These are phyloP conservation scores for Iodosphaeria phyllophila DNA, from an alignment of 2,329 filamentous ascomycete genomes.

Conservation along the genomic window DNA sequence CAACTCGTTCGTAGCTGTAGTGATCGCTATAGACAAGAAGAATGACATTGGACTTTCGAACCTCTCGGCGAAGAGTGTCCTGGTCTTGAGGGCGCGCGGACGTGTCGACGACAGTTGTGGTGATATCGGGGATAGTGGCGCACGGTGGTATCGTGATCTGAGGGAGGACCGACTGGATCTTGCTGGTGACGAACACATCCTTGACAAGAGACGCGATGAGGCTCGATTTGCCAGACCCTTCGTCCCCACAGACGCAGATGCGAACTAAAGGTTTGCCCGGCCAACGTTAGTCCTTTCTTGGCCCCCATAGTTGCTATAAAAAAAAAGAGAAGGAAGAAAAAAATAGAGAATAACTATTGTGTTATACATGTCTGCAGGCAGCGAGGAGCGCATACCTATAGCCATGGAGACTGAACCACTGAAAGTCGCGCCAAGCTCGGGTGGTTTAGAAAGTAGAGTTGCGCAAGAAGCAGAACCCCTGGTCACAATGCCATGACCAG, in stretches of 20 bases:
- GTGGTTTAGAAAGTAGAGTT: too few species aligned
- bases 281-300: too few species aligned
- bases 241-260: constrained; percentile 92
- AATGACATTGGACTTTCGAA: constrained; percentile 93
- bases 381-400: constrained; percentile 4
- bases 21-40: constrained; percentile 94
- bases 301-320: too few species aligned
- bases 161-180: constrained; percentile 86
- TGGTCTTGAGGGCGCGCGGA: constrained; percentile 89
- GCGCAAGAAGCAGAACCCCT: not conserved
- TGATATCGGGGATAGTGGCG: constrained; percentile 87
- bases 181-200: constrained; percentile 86
- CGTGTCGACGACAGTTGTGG: constrained; percentile 93
- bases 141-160: constrained; percentile 89
- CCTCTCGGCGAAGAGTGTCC: constrained; percentile 76
- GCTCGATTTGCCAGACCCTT: constrained; percentile 85
- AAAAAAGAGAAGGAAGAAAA: constrained; percentile 1
- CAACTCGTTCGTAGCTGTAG: constrained; percentile 96
- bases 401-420: constrained; percentile 5
- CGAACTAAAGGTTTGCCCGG: too few species aligned
- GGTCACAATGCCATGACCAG: constrained; percentile 4
- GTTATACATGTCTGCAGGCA: too few species aligned
- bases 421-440: too few species aligned
- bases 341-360: too few species aligned
- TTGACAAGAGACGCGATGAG: constrained; percentile 92